Base-by-base conservation (phyloP, 176 grass and related monocot species). In the Miscanthus lutarioriparius region DNA sequence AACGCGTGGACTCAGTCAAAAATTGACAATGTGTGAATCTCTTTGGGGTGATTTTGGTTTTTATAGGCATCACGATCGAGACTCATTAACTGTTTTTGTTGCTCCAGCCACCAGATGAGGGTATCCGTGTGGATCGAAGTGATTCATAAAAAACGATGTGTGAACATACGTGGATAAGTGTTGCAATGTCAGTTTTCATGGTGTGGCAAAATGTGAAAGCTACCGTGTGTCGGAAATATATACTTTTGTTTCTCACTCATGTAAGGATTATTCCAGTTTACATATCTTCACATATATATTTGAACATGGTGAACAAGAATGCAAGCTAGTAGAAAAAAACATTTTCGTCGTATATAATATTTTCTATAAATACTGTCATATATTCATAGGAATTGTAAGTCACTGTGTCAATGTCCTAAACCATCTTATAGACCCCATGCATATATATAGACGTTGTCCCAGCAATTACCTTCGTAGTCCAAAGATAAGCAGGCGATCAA, bases 1-100 rank as follows among this genome's bases (percentile, higher is more conserved):
- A 51, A 80, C 27, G 26, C 14, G 51, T 83, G 53, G 43, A 64
- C 40, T 69, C 30, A 64, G 80, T 83, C 62, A 51, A 77, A 49
- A 22, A 33, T 22, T 16, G 4, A 67, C 1, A 49, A 19, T 16
- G 32, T 49, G 12, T 25, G 63, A 66, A 66, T 45, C 26, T 44
- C 4, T 32, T 17, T 17, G 20, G 26, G 40, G 20, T 22, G 47
- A 36, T 54, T 54, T 51, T 33, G 47, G 45, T 35, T 35, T 35
- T 35, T 35, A 0, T 35, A 7, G 48, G 48, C 48, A 53, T 20
- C 15, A 53, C 6, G 17, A 22, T 54, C 19, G 7, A 22, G 17
- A 54, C 22, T 54, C 51, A 8, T 8, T 54, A 54, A 54, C 51
- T 56, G 49, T 54, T 56, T 45, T 56, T 56, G 7, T 56, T 56